These are phyloP conservation scores for Globisporangium sylvaticum DNA, from an alignment of 352 stramenopile genomes.

Conservation along the genomic window DNA sequence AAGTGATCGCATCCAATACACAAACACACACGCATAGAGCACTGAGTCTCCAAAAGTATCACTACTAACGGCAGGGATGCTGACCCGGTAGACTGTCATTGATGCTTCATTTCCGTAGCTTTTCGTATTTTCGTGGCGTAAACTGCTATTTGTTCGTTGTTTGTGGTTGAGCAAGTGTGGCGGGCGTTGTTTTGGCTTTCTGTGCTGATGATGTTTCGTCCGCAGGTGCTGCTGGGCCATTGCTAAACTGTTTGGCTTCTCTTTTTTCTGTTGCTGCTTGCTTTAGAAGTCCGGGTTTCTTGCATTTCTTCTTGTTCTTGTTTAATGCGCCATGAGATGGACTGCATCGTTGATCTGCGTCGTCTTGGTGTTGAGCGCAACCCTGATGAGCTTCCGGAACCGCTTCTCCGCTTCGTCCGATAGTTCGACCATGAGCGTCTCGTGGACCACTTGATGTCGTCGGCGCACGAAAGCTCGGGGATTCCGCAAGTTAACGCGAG, in stretches of 20 bases:
- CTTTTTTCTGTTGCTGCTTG: background rate
- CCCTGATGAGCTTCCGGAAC: conserved; percentile 78
- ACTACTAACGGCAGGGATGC: background rate
- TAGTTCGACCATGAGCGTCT: conserved; percentile 74
- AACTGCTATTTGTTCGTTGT: background rate
- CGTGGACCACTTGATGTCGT: conserved; percentile 80
- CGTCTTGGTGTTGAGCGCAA: conserved; percentile 69
- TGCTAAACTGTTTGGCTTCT: background rate
- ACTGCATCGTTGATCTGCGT: conserved; percentile 84
- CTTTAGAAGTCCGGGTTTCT: background rate
- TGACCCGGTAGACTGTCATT: background rate
- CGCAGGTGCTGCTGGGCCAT: background rate
- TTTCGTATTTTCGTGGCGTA: background rate
- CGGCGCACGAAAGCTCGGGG: conserved; percentile 61
- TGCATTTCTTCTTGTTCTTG: background rate
- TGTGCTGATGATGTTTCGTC: background rate
- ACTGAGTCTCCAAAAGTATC: background rate
- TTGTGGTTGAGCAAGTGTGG: background rate
- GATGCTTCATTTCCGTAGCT: background rate
- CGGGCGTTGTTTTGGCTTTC: background rate
- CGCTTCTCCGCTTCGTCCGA: conserved; percentile 49
- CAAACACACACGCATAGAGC: too few relatives aligned
- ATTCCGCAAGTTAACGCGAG: conserved; percentile 78
- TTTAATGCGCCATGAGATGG: conserved; percentile 79
- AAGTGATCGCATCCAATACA: too few relatives aligned